Conservation (phyloP, 2,329 filamentous ascomycete species). For the Fusarium robinianum region DNA sequence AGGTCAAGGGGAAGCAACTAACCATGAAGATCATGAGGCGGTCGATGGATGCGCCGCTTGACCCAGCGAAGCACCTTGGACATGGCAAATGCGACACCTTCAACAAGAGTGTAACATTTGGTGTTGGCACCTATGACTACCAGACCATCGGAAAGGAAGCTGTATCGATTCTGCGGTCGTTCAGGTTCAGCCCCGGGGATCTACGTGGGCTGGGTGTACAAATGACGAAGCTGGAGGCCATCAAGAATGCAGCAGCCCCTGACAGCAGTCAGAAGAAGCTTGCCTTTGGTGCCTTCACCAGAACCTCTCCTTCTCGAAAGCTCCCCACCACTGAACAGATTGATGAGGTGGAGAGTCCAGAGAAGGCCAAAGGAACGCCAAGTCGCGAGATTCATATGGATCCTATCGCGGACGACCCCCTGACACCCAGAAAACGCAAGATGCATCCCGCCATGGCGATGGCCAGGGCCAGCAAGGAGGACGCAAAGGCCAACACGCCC, state of each 20-base stretch:
- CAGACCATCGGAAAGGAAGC: constrained; percentile 79
- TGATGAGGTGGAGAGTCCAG: constrained; percentile 51
- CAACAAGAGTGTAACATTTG: constrained; percentile 84
- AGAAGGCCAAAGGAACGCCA: constrained; percentile 39
- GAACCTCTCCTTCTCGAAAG: constrained; percentile 47
- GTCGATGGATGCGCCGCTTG: constrained; percentile 81
- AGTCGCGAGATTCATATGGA: constrained; percentile 46
- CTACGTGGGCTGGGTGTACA: constrained; percentile 91
- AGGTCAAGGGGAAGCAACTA: constrained; percentile 83
- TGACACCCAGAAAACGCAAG: constrained; percentile 58
- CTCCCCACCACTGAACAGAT: constrained; percentile 52
- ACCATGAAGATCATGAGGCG: constrained; percentile 96
- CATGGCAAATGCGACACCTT: constrained; percentile 95
- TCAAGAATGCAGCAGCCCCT: constrained; percentile 64
- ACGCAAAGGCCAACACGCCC: constrained; percentile 65
- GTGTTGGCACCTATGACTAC: constrained; percentile 78
- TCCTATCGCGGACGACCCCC: constrained; percentile 59
- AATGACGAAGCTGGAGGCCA: constrained; percentile 86
- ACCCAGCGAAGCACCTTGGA: constrained; percentile 90
- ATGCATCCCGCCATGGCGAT: constrained; percentile 59
- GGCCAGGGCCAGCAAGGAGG: constrained; percentile 51
- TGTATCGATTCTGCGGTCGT: constrained; percentile 79
- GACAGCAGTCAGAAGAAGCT: constrained; percentile 81
- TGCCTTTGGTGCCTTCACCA: constrained; percentile 65
- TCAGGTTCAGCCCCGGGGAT: constrained; percentile 86